Percentiles rank a stretch among this genome's conserved stretches.
phyloP scores from a whole-genome alignment of 257 asterid genomes.

The Henckelia pumila region DNA sequence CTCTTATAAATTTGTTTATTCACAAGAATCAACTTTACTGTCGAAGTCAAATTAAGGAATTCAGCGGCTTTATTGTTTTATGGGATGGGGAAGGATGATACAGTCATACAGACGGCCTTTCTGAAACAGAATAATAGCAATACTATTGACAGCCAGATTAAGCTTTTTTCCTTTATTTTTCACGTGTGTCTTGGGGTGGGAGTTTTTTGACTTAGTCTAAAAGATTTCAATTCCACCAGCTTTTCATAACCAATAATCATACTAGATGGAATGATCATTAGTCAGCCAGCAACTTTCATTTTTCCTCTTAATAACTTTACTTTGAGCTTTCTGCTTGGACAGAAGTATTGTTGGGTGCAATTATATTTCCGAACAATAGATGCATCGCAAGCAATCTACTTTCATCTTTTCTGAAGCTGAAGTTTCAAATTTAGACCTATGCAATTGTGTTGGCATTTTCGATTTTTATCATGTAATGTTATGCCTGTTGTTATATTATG shows the following conservation, averaged over 20 bases:
- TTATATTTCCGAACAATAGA: not conserved
- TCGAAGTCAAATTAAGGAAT: too few species aligned
- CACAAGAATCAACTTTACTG: constrained; percentile 1
- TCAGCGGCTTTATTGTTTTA: too few species aligned
- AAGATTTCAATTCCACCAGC: not conserved
- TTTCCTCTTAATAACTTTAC: not conserved
- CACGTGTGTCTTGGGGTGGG: not conserved
- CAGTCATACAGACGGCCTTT: too few species aligned
- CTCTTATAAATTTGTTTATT: not conserved
- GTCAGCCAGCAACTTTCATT: not conserved
- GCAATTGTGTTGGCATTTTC: constrained; percentile 14
- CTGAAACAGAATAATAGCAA: not conserved
- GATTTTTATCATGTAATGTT: constrained; percentile 3
- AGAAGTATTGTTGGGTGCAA: not conserved
- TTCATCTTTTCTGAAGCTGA: constrained; percentile 11
- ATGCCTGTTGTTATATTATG: not conserved
- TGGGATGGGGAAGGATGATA: too few species aligned
- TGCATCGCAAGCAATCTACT: not conserved
- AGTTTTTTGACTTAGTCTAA: not conserved
- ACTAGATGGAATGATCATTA: not conserved
- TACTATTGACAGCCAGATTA: too few species aligned
- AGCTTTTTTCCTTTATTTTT: not conserved
- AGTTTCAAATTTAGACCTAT: not conserved
- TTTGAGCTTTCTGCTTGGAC: not conserved
- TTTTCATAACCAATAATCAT: not conserved